These are phyloP conservation scores for Corymbia maculata DNA, from an alignment of 345 rosid genomes.

Conservation along the genomic window DNA sequence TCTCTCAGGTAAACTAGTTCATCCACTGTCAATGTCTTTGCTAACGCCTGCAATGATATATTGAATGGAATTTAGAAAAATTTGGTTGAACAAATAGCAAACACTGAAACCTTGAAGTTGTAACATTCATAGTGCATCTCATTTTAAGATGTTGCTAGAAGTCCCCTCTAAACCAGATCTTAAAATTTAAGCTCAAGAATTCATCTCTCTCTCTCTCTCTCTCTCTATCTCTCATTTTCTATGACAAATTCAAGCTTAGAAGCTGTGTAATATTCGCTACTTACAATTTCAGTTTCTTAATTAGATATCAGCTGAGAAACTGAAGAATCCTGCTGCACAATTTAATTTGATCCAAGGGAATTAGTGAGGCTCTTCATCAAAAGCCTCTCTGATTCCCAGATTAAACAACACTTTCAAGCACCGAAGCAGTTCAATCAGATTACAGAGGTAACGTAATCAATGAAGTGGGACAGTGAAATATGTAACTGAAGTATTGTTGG, in stretches of 20 bases:
- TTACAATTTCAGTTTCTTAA: background rate
- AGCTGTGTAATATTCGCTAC: background rate
- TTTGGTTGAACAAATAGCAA: background rate
- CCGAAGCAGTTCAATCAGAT: background rate
- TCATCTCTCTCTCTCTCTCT: background rate
- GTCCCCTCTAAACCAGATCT: background rate
- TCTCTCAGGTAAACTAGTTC: constrained; percentile 56
- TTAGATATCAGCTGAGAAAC: background rate
- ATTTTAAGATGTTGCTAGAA: background rate
- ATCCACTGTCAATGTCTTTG: constrained; percentile 64
- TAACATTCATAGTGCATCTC: background rate
- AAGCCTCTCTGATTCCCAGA: background rate
- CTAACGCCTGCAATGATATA: constrained; percentile 52
- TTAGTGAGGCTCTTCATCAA: background rate
- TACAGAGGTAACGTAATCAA: background rate
- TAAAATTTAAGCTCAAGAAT: background rate
- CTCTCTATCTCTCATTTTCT: background rate
- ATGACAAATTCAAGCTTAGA: background rate
- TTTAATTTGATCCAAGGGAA: background rate
- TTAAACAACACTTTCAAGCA: background rate
- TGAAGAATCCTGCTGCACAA: background rate
- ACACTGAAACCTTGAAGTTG: background rate
- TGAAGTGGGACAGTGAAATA: background rate
- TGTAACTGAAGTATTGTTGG: background rate
- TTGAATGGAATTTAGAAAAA: background rate